Percentiles rank a stretch among this genome's conserved stretches.
Evolutionary conservation across 73 alveolate species (phyloP).

Genomic region (Paramecium pentaurelia): DNA sequence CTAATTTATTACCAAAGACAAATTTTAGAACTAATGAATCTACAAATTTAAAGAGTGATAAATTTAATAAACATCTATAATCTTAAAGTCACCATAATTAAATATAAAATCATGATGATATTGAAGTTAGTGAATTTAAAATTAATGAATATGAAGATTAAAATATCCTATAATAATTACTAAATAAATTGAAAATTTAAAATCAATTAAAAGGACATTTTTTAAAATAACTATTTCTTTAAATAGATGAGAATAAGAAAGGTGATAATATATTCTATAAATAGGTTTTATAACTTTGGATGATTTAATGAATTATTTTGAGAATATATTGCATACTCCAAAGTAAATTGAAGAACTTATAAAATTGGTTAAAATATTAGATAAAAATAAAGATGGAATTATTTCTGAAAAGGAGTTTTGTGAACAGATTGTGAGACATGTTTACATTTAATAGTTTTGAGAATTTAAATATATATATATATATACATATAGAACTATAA

Average conservation of each 20-base stretch:
- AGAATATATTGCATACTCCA: background rate
- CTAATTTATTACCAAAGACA: background rate
- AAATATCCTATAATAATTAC: background rate
- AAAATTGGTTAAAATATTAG: background rate
- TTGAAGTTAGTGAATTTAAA: background rate
- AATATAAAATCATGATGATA: background rate
- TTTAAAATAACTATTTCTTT: background rate
- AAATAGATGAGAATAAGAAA: background rate
- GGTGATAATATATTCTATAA: background rate
- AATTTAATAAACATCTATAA: too few species aligned
- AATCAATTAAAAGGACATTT: background rate
- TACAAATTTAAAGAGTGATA: slow-evolving; percentile 16
- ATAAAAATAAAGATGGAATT: background rate
- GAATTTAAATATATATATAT: background rate
- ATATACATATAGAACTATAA: background rate
- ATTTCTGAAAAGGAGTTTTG: background rate
- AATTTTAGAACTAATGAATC: background rate
- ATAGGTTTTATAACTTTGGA: background rate
- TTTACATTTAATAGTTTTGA: background rate
- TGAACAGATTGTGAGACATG: background rate
- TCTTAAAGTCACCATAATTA: background rate
- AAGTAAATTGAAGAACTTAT: background rate
- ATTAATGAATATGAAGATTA: background rate
- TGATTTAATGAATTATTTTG: background rate
- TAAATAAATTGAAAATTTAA: background rate